Evolutionary conservation across 2,329 filamentous ascomycete species (phyloP), one percentile per base, ranked within the genome.

Genomic region (Botryosphaeria dothidea): DNA sequence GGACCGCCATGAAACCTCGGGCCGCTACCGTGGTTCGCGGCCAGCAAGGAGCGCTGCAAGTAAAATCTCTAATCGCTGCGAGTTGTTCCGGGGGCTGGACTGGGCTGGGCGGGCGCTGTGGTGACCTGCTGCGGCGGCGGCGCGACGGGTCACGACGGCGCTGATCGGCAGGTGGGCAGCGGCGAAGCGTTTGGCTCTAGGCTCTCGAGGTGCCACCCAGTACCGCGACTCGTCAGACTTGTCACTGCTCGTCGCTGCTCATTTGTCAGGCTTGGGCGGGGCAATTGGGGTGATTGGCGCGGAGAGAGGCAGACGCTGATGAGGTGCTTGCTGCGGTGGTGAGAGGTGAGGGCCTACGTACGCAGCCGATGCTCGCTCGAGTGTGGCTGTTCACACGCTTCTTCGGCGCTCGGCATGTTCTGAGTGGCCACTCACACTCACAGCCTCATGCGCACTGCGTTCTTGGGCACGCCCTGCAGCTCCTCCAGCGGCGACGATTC

Each of bases 311-410:
- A 56, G n/a, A 52, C n/a, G 49, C 49, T 52, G 49, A 4, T n/a
- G n/a, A n/a, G 29, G 13, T 23, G 51, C n/a, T 15, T 25, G 45
- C 46, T 15, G 52, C 52, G 23, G 36, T 58, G 36, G 54, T 57
- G 54, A 58, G 54, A 58, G 54, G 54, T 58, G 52, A 57, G 36
- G 52, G 51, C 15, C 38, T 41, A 43, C 54, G 36, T 45, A 57
- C 52, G 52, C 25, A 49, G 23, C 15, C 4, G 19, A 25, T 25
- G 17, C 19, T 43, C 36, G 19, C 52, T 8, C 13, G 34, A 58
- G 54, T 45, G 54, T 58, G 54, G 54, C 54, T 43, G 54, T 58
- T 25, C 36, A 19, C n/a, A 6, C 17, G 27, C 29, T 34, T 17
- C 52, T 56, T 56, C 52, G 36, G 38, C 23, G 17, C 36, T 29